phyloP scores from a whole-genome alignment of 1,284 basidiomycete species.

The Blastosporella zonata region DNA sequence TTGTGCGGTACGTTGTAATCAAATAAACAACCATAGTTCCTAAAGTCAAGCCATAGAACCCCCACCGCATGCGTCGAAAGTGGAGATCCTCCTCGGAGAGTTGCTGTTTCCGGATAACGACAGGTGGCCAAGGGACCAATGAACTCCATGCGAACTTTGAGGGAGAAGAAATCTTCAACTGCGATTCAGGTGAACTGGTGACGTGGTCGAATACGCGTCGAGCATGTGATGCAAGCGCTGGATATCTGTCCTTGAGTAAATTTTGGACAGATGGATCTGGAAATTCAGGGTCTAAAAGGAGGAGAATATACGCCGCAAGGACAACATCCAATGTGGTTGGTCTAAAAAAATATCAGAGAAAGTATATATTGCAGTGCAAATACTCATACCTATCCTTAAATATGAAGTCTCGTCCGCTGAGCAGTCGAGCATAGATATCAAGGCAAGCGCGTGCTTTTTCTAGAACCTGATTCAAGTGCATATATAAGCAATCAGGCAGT shows the following conservation, averaged over 20 bases:
- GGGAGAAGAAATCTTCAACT: constrained; percentile 9
- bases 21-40: constrained; percentile 36
- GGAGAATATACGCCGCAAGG: constrained; percentile 64
- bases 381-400: constrained; percentile 42
- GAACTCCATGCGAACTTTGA: constrained; percentile 24
- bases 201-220: constrained; percentile 40
- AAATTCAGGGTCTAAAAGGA: constrained; percentile 56
- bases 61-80: constrained; percentile 34
- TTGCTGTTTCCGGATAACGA: constrained; percentile 12
- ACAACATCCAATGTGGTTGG: constrained; percentile 60
- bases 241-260: constrained; percentile 53
- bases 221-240: constrained; percentile 54
- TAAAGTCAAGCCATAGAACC: constrained; percentile 35
- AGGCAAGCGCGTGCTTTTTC: constrained; percentile 57
- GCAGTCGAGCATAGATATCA: constrained; percentile 53
- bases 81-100: constrained; percentile 30
- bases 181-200: constrained; percentile 17
- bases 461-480: constrained; percentile 40
- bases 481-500: neutral
- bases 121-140: constrained; percentile 25
- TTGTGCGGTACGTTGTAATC: constrained; percentile 16
- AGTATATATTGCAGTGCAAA: neutral
- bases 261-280: constrained; percentile 57
- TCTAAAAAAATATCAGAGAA: constrained; percentile 31
- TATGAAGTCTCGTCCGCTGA: constrained; percentile 52